Base-by-base conservation (phyloP, 768 basidiomycete genomes). In the Mycena olivaceomarginata region DNA sequence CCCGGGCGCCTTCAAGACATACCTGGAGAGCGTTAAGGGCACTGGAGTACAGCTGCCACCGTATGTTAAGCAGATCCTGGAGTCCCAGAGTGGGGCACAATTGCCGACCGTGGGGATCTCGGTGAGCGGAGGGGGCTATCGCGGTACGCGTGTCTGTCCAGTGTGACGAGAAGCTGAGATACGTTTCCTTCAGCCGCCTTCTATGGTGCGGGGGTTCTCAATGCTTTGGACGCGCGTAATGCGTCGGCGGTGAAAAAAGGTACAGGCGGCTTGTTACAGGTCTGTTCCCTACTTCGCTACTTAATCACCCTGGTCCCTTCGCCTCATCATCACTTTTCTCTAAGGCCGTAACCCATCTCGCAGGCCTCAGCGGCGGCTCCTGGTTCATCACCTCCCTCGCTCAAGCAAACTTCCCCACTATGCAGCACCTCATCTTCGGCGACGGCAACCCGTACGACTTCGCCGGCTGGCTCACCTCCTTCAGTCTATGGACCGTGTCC, bases 111-210 rank as follows among this genome's bases (percentile, higher is more conserved):
- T 91, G 4, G 90, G 87, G 0, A 89, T 92, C 72, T 90, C 92
- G 0, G 84, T 88, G 16, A 90, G 89, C 43, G 93, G 93, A 25
- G 93, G 93, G 15, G 89, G 91, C 0, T 89, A 90, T 74, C 84
- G 92, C 20, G 93, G 92, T 0, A 37, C 4, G 4, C 37, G 45
- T 4, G 11, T 51, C n/a, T 11, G 43, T 22, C 16, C 9, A 13
- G n/a, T 1, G 13, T 20, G 6, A n/a, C 64, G 67, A 20, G 62
- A 4, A 2, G 41, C 1, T 2, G 41, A 31, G 2, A 31, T 31
- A 31, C 3, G 20, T 59, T n/a, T n/a, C n/a, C n/a, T n/a, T 41
- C 39, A 79, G 78, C 78, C 39, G 90, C 91, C 4, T 84, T 91
- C 6, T 90, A 89, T 72, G 89, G 89, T 45, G 92, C 89, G 5